These are phyloP conservation scores for Bruguiera gymnorhiza DNA, from an alignment of 345 rosid genomes.

Conservation along the genomic window DNA sequence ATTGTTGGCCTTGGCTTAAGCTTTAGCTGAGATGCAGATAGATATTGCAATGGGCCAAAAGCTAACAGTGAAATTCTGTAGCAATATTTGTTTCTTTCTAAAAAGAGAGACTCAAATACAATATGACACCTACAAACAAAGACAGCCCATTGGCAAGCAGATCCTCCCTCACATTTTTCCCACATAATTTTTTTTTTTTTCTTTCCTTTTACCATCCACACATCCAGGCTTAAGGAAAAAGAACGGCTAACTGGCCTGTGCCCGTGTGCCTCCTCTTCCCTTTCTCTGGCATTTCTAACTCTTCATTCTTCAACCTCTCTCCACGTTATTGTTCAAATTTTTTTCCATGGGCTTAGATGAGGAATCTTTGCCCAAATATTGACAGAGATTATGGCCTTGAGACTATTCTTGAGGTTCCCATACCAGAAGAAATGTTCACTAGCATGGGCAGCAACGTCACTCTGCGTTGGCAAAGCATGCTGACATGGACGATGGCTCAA, in stretches of 20 bases:
- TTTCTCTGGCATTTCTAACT: too few relatives aligned
- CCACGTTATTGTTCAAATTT: neutral
- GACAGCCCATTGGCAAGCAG: constrained; percentile 16
- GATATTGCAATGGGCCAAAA: too few relatives aligned
- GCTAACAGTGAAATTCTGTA: too few relatives aligned
- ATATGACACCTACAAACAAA: constrained; percentile 29
- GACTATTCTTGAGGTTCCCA: constrained; percentile 91
- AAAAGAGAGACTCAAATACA: constrained; percentile 16
- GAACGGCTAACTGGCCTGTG: neutral
- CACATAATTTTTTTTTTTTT: neutral
- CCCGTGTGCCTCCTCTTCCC: too few relatives aligned
- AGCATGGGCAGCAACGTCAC: constrained; percentile 66
- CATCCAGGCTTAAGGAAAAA: neutral
- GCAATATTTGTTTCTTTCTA: neutral
- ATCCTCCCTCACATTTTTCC: neutral
- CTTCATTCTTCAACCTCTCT: neutral
- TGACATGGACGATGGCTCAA: constrained; percentile 86
- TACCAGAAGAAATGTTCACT: constrained; percentile 85
- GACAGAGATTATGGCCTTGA: constrained; percentile 90
- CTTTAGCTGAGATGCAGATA: too few relatives aligned
- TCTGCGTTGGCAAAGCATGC: constrained; percentile 62
- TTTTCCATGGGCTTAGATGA: constrained; percentile 33
- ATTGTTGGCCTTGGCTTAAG: too few relatives aligned
- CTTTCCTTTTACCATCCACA: neutral
- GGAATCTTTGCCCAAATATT: constrained; percentile 81